phyloP scores from a whole-genome alignment of 2,329 filamentous ascomycete genomes.

The Penicillium corylophilum region DNA sequence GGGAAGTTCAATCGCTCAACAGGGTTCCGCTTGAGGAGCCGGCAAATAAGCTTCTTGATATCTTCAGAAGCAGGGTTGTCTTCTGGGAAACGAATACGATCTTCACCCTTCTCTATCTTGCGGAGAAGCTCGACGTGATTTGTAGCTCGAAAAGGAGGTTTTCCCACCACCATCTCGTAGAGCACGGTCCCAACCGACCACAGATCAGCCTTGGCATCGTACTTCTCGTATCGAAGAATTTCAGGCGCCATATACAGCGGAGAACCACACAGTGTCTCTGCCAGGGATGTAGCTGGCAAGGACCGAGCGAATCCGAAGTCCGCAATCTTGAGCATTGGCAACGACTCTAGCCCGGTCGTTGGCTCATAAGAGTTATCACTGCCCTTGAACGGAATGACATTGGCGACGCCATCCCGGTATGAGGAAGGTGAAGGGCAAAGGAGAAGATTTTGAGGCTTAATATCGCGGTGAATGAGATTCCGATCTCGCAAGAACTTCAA shows the following conservation, averaged over 20 bases:
- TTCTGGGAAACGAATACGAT: constrained; percentile 77
- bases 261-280: constrained; percentile 94
- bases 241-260: constrained; percentile 98
- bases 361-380: constrained; percentile 80
- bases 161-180: constrained; percentile 91
- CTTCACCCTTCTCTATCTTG: constrained; percentile 86
- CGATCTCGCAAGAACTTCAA: constrained; percentile 80
- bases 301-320: constrained; percentile 98
- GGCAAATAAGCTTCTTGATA: constrained; percentile 77
- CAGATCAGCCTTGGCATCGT: constrained; percentile 92
- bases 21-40: constrained; percentile 79
- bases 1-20: constrained; percentile 83
- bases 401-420: constrained; percentile 62
- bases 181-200: constrained; percentile 97
- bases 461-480: constrained; percentile 92
- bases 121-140: constrained; percentile 94
- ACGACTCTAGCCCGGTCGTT: constrained; percentile 72
- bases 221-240: constrained; percentile 94
- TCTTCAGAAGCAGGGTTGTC: constrained; percentile 69
- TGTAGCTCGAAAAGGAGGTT: constrained; percentile 83
- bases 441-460: constrained; percentile 95
- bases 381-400: constrained; percentile 70
- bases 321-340: constrained; percentile 96
- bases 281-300: constrained; percentile 83
- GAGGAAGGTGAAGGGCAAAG: constrained; percentile 76